Conservation (phyloP, 345 rosid species). For the Populus davidiana region DNA sequence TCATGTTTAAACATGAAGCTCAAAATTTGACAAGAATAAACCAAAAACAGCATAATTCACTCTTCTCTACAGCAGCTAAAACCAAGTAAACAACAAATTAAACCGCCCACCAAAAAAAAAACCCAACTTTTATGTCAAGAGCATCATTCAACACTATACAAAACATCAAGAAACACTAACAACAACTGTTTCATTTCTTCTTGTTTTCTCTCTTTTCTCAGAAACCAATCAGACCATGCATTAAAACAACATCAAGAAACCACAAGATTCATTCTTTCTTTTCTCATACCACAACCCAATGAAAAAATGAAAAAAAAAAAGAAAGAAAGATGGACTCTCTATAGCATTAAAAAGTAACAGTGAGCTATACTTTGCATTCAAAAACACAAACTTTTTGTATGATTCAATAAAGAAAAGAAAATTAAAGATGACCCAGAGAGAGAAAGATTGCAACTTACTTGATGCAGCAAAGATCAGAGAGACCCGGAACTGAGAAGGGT, state of each 20-base stretch:
- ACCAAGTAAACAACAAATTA: background rate
- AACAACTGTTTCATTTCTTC: background rate
- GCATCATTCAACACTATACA: background rate
- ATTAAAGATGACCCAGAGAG: background rate
- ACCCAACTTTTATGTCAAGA: background rate
- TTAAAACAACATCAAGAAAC: background rate
- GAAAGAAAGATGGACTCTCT: background rate
- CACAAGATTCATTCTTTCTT: background rate
- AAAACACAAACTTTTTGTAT: background rate
- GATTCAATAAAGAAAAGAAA: background rate
- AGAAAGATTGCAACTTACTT: background rate
- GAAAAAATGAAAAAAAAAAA: background rate
- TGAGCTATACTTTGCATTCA: background rate
- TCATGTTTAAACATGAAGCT: background rate
- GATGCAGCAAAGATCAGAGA: background rate
- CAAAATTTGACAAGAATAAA: background rate
- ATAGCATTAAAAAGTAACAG: background rate
- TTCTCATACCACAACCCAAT: background rate
- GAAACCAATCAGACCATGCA: background rate
- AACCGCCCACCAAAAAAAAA: background rate
- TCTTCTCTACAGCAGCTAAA: background rate
- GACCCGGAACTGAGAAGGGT: background rate
- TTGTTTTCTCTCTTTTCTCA: background rate
- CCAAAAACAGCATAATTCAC: background rate
- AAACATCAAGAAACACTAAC: background rate